Evolutionary conservation across 2,329 filamentous ascomycete species (phyloP).

Genomic region (Ophiostoma australiae): DNA sequence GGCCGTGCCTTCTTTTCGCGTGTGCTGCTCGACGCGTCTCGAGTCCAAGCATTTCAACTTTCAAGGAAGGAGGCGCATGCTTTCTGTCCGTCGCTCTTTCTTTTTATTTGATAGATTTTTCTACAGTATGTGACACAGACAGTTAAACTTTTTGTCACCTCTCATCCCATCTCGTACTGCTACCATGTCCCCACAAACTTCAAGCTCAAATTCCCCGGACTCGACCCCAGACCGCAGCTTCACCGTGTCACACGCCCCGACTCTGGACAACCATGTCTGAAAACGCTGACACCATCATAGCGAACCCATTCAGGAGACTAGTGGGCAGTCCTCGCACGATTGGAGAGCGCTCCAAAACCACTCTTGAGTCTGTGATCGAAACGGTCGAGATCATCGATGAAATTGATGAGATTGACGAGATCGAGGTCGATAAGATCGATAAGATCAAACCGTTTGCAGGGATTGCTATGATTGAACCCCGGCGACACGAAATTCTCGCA

Average conservation of each 20-base stretch:
- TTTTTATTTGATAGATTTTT: not conserved
- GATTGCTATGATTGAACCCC: too few species aligned
- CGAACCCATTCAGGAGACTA: not conserved
- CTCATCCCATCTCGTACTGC: not conserved
- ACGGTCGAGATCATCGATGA: not conserved
- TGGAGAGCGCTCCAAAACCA: not conserved
- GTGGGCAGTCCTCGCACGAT: not conserved
- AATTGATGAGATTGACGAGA: not conserved
- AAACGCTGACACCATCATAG: slow-evolving; percentile 14
- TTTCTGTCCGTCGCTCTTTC: not conserved
- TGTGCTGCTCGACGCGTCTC: not conserved
- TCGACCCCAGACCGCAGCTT: not conserved
- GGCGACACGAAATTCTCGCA: not conserved
- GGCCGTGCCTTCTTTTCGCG: not conserved
- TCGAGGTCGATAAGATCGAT: not conserved
- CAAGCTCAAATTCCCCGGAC: not conserved
- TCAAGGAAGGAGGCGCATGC: not conserved
- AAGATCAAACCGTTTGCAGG: not conserved
- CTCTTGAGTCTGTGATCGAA: not conserved
- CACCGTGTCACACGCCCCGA: not conserved
- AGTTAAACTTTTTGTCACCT: not conserved
- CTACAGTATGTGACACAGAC: not conserved
- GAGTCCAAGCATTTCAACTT: not conserved
- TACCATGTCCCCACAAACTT: not conserved
- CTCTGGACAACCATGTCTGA: not conserved